Conservation (phyloP, 2,329 filamentous ascomycete genomes). For the Dactylonectria estremocensis region DNA sequence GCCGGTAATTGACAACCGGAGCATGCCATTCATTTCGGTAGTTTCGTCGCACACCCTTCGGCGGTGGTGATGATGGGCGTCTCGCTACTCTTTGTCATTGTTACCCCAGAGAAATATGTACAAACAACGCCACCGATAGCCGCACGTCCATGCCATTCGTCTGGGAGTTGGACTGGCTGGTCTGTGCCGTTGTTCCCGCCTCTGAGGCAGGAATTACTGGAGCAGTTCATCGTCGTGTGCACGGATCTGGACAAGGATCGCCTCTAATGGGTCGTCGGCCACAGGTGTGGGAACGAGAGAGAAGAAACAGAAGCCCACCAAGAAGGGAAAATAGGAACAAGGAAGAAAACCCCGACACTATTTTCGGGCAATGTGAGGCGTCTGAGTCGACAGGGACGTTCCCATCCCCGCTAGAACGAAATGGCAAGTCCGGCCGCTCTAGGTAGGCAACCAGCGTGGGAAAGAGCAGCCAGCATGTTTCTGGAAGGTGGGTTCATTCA, state of each 20-base stretch:
- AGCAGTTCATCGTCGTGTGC: not conserved
- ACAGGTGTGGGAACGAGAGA: not conserved
- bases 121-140: slow-evolving; percentile 11
- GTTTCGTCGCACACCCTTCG: not conserved
- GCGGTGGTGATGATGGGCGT: not conserved
- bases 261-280: not conserved
- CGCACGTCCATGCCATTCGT: too few species aligned
- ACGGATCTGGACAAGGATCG: slow-evolving; percentile 24
- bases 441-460: not conserved
- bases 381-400: not conserved
- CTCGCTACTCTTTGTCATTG: slow-evolving; percentile 5
- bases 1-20: slow-evolving; percentile 22
- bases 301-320: not conserved
- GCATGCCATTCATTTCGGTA: slow-evolving; percentile 12
- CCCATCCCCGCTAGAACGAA: slow-evolving; percentile 37
- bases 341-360: not conserved
- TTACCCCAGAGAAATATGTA: slow-evolving; percentile 40
- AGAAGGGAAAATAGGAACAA: not conserved
- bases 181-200: slow-evolving; percentile 19
- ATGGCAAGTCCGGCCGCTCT: slow-evolving; percentile 29
- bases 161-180: not conserved
- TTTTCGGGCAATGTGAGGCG: not conserved
- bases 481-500: not conserved
- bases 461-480: not conserved
- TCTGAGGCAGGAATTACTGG: not conserved